phyloP scores from a whole-genome alignment of 2,329 filamentous ascomycete genomes.

The Talaromyces pinophilus region DNA sequence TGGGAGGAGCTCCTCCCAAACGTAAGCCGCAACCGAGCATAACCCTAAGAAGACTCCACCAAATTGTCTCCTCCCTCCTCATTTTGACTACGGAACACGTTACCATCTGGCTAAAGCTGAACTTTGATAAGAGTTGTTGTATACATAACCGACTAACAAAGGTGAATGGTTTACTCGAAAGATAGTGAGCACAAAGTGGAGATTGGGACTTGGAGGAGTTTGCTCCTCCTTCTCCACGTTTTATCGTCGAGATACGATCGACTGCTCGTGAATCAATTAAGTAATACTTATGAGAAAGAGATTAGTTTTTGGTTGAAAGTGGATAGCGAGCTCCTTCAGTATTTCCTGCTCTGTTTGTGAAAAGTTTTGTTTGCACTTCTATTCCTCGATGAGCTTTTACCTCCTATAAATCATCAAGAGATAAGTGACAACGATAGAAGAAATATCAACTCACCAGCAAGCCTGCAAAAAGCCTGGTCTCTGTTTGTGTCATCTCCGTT shows the following conservation, averaged over 20 bases:
- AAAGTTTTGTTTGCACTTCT: background rate
- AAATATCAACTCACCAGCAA: background rate
- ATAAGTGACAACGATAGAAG: background rate
- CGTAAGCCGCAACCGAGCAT: background rate
- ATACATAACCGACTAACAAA: background rate
- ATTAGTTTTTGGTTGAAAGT: background rate
- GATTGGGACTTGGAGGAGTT: background rate
- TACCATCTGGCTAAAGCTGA: background rate
- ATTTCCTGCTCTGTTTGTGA: background rate
- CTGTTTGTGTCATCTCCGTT: background rate
- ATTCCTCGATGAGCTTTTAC: background rate
- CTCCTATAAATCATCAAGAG: background rate
- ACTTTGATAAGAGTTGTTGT: background rate
- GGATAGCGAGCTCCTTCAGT: background rate
- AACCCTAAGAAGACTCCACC: background rate
- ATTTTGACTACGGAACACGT: background rate
- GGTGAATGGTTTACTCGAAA: background rate
- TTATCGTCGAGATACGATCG: background rate
- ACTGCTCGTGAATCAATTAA: background rate
- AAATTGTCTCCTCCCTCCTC: background rate
- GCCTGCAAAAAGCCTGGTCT: background rate
- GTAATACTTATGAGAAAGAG: background rate
- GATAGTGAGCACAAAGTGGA: background rate
- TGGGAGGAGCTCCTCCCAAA: constrained; percentile 30
- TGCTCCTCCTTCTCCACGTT: background rate